Conservation (phyloP, 192 early-diverging fungal species). For the Phycomyces nitens region DNA sequence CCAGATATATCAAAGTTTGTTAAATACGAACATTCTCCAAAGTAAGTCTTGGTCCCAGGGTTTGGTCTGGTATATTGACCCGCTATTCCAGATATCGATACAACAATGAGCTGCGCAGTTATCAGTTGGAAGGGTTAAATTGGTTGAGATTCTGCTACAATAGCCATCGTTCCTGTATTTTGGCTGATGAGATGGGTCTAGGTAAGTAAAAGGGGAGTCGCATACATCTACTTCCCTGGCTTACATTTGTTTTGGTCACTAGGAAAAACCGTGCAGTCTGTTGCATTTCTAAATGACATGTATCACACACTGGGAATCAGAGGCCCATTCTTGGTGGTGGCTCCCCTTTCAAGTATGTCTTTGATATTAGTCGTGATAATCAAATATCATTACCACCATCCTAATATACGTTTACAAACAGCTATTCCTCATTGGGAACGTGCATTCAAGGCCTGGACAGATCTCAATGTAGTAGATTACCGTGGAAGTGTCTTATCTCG, state of each 20-base stretch:
- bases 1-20: slow-evolving; percentile 47
- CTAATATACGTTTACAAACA: too few relatives aligned
- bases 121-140: slow-evolving; percentile 83
- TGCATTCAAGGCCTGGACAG: slow-evolving; percentile 73
- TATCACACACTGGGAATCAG: slow-evolving; percentile 56
- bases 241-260: slow-evolving; percentile 17
- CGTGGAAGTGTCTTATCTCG: slow-evolving; percentile 69
- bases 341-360: slow-evolving; percentile 48
- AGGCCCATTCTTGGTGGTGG: slow-evolving; percentile 73
- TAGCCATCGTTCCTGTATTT: slow-evolving; percentile 73
- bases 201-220: slow-evolving; percentile 57
- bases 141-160: slow-evolving; percentile 82
- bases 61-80: neutral
- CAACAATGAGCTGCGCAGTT: slow-evolving; percentile 65
- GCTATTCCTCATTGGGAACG: slow-evolving; percentile 59
- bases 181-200: slow-evolving; percentile 94
- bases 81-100: slow-evolving; percentile 50
- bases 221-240: neutral
- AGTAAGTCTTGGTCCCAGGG: slow-evolving; percentile 6
- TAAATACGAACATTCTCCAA: slow-evolving; percentile 61
- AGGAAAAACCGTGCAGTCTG: slow-evolving; percentile 77
- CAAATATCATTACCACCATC: too few relatives aligned
- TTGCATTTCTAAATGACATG: slow-evolving; percentile 69
- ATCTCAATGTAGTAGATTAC: slow-evolving; percentile 68
- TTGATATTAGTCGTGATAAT: neutral